Evolutionary conservation across 2,329 filamentous ascomycete species (phyloP), one percentile per base, ranked within the genome.

Genomic region (Coniochaeta prunicola): DNA sequence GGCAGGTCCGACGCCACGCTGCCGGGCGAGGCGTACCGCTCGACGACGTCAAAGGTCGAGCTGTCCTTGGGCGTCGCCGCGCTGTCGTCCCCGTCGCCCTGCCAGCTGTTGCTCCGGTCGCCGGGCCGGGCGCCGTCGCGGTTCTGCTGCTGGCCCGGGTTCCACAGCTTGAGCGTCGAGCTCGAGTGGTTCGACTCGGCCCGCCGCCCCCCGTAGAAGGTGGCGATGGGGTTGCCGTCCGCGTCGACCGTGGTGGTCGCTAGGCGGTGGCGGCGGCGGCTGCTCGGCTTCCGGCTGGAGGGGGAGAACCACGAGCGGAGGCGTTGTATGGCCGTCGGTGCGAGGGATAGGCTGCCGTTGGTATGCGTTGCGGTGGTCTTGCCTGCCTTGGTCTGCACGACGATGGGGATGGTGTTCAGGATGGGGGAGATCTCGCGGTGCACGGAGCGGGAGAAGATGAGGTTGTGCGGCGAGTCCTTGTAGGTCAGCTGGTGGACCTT

Each of bases 401-500:
- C 62, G 2, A 63, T n/a, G 15, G 68, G 63, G 1, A 65, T 64
- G n/a, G 69, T 62, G 58, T 77, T 72, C 31, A 80, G 65, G 15
- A 82, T 68, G 21, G 77, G 79, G 15, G 79, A 79, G 59, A 89
- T 79, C 61, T 89, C 86, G 61, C 82, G 79, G 65, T 86, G 81
- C 2, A 87, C 77, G 33, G 79, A 78, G 59, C 82, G 79, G 1
- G 80, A 78, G 64, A 90, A 90, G 2, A 78, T 79, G 4, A 82
- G 77, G 50, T 85, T 79, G 62, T 84, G 81, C 0, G 77, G 72
- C 33, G 79, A 76, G 60, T 77, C 77, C 30, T 78, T 75, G 64
- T 85, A 81, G 0, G 83, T 78, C 61, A 87, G 80, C 69, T 90
- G 88, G 59, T 86, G 85, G 8, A 81, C 76, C 63, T 83, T 85